Percentiles rank a stretch among this genome's conserved stretches.
Conservation (phyloP, 2,329 filamentous ascomycete genomes). For the Huntiella decipiens region DNA sequence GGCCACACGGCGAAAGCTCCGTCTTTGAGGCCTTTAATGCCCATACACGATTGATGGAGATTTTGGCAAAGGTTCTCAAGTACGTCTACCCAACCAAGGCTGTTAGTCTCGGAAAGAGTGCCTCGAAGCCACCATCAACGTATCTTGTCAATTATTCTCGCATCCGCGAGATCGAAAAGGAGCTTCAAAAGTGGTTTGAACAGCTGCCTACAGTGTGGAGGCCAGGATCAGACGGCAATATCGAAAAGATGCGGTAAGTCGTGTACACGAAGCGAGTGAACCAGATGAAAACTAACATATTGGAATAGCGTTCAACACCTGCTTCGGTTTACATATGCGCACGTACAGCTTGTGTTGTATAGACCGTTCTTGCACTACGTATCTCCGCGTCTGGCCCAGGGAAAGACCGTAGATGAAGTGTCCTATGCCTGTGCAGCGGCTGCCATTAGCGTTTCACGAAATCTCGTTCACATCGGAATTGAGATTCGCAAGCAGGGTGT, state of each 20-base stretch:
- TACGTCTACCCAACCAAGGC: constrained; percentile 33
- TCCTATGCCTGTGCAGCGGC: constrained; percentile 55
- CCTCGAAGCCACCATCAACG: constrained; percentile 18
- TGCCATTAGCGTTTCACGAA: constrained; percentile 42
- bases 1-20: constrained; percentile 37
- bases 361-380: constrained; percentile 71
- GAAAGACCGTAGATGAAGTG: constrained; percentile 47
- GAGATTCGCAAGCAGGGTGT: constrained; percentile 59
- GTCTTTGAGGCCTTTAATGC: constrained; percentile 48
- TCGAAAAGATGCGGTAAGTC: constrained; percentile 56
- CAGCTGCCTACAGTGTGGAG: constrained; percentile 56
- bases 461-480: constrained; percentile 62
- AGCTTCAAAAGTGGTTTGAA: constrained; percentile 45
- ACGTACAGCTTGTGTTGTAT: constrained; percentile 69
- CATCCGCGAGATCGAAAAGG: constrained; percentile 45
- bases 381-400: constrained; percentile 39
- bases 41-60: constrained; percentile 42
- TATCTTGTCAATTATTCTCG: constrained; percentile 44
- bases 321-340: constrained; percentile 60
- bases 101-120: constrained; percentile 17
- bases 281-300: neutral
- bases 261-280: neutral
- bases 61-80: constrained; percentile 45
- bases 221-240: constrained; percentile 57
- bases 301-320: constrained; percentile 45